Evolutionary conservation across 805 yeast genomes (phyloP).

Genomic region (Saccharomycopsis malanga): DNA sequence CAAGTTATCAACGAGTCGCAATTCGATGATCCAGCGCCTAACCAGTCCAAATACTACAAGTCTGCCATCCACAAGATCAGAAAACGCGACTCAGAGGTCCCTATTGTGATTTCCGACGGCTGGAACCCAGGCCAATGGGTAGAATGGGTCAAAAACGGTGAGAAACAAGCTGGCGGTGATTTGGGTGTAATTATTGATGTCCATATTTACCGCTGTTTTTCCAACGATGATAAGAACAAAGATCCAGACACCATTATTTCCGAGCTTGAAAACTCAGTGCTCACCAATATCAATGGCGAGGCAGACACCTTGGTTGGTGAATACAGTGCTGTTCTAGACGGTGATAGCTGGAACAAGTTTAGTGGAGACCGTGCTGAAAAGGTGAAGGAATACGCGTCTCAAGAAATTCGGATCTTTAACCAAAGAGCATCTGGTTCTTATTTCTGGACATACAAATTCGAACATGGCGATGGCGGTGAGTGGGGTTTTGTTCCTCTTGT

Average conservation of each 20-base stretch:
- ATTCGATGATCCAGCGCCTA: constrained; percentile 46
- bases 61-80: constrained; percentile 60
- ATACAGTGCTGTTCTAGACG: constrained; percentile 82
- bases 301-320: constrained; percentile 84
- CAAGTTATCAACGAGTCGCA: constrained; percentile 84
- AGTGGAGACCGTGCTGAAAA: constrained; percentile 44
- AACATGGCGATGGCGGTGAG: constrained; percentile 89
- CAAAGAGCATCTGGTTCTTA: constrained; percentile 65
- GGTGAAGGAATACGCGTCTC: constrained; percentile 56
- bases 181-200: constrained; percentile 72
- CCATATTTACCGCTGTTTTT: constrained; percentile 82
- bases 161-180: constrained; percentile 29
- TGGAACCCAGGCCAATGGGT: constrained; percentile 87
- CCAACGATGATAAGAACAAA: constrained; percentile 63
- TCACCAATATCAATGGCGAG: constrained; percentile 42
- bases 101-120: constrained; percentile 82
- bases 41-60: constrained; percentile 54
- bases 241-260: constrained; percentile 54
- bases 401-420: constrained; percentile 42
- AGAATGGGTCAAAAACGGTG: constrained; percentile 49
- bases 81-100: constrained; percentile 45
- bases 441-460: constrained; percentile 89
- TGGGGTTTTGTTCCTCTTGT: constrained; percentile 88
- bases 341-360: constrained; percentile 57
- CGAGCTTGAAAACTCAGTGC: constrained; percentile 45